Base-by-base conservation (phyloP, 2,329 filamentous ascomycete genomes). In the Sclerotinia sclerotiorum region DNA sequence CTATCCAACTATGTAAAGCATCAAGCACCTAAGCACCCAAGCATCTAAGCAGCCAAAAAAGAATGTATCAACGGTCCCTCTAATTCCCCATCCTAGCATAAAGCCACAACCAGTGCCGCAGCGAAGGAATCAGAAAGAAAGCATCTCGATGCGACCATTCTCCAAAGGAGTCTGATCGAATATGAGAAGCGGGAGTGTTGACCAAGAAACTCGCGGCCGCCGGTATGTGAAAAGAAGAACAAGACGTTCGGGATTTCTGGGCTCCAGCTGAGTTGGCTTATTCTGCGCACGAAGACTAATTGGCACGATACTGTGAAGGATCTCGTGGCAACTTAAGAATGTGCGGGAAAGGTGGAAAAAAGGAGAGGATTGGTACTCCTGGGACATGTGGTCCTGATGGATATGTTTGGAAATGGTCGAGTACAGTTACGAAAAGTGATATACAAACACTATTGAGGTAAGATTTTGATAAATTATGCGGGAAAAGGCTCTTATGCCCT, bases 271-370 rank as follows among this genome's bases (percentile, higher is more conserved):
- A 76, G 58, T 64, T 74, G 72, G 69, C 61, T 78, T 68, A 70
- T 75, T 97, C 84, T 97, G 84, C 92, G 93, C 93, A 96, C 90
- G 89, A 88, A 91, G 93, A 97, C 93, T 95, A 89, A 94, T 95
- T 89, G 90, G 88, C 92, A 93, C 87, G 87, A 88, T 89, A 94
- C 86, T 86, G 90, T 85, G 82, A 86, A 84, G 83, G 79, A 73
- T 81, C 82, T 88, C 86, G 86, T 93, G 92, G 87, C 92, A 97
- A 95, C 93, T 97, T 91, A 97, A 97, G 90, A 91, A 91, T 90
- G 91, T 94, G 93, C 93, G 70, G 64, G 60, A 29, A 57, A 60
- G 35, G 32, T 42, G 42, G n/a, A 29, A 19, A 7, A 17, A 15
- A 27, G 65, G 48, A 60, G 49, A 19, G 24, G 17, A 42, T 21